These are phyloP conservation scores for Saccharomycopsis selenospora DNA, from an alignment of 805 yeast genomes.

Conservation along the genomic window DNA sequence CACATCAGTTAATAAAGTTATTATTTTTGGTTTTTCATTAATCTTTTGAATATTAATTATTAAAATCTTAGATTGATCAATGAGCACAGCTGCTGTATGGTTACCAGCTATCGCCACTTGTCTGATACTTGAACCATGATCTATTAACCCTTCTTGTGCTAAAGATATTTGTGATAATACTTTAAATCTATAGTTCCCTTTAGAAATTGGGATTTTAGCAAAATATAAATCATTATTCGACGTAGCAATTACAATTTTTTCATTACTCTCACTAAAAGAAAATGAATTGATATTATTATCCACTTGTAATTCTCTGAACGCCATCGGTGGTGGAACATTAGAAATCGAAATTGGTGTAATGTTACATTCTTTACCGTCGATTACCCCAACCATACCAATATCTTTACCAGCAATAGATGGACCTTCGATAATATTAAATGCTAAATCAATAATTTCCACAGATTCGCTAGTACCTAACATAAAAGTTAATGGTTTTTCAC, in stretches of 20 bases:
- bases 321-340: constrained; percentile 92
- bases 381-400: constrained; percentile 69
- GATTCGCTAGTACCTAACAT: constrained; percentile 50
- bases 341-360: constrained; percentile 80
- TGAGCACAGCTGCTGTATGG: constrained; percentile 46
- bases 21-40: constrained; percentile 33
- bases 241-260: constrained; percentile 41
- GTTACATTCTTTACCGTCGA: constrained; percentile 65
- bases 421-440: constrained; percentile 57
- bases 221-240: constrained; percentile 2
- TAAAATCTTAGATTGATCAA: constrained; percentile 49
- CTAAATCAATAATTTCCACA: constrained; percentile 61
- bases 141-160: not conserved
- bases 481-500: constrained; percentile 75
- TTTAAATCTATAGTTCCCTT: constrained; percentile 6
- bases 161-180: constrained; percentile 2
- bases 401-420: constrained; percentile 64
- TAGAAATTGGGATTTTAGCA: constrained; percentile 9
- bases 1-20: constrained; percentile 36
- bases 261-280: constrained; percentile 57
- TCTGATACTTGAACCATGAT: constrained; percentile 34
- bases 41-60: constrained; percentile 41
- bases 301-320: constrained; percentile 57
- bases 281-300: constrained; percentile 52
- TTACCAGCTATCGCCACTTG: constrained; percentile 57